Percentiles rank a stretch among this genome's conserved stretches.
Conservation (phyloP, 352 stramenopile genomes). For the Globisporangium parvum region DNA sequence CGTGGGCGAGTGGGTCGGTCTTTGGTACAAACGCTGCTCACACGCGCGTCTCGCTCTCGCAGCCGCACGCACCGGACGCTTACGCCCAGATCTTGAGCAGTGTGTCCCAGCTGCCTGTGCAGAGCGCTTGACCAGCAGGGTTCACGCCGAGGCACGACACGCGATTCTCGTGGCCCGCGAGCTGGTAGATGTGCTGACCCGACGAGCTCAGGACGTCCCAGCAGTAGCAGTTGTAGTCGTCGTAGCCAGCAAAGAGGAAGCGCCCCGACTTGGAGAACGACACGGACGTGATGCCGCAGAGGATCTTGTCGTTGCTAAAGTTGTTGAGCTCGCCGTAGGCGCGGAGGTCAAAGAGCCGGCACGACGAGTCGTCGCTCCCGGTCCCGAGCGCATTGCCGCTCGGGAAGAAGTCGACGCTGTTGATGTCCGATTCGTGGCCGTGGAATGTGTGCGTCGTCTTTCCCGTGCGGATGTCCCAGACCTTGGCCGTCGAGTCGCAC, state of each 20-base stretch:
- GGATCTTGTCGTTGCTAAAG: conserved; percentile 96
- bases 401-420: conserved; percentile 97
- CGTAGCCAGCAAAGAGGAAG: conserved; percentile 97
- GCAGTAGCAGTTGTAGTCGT: conserved; percentile 97
- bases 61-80: not conserved
- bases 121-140: conserved; percentile 92
- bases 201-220: conserved; percentile 95
- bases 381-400: conserved; percentile 94
- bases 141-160: conserved; percentile 97
- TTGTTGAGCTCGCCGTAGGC: conserved; percentile 96
- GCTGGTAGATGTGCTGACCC: conserved; percentile 87
- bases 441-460: conserved; percentile 96
- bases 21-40: too few relatives aligned
- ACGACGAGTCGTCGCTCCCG: conserved; percentile 96
- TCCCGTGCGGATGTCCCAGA: conserved; percentile 96
- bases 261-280: conserved; percentile 94
- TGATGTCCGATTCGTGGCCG: conserved; percentile 98
- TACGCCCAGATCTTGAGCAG: conserved; percentile 97
- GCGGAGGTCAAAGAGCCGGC: conserved; percentile 96
- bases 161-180: conserved; percentile 94
- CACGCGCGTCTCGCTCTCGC: not conserved
- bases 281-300: conserved; percentile 96
- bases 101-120: conserved; percentile 98
- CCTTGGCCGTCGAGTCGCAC: conserved; percentile 95
- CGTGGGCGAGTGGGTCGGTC: too few relatives aligned